Base-by-base conservation (phyloP, 2,329 filamentous ascomycete species). In the Calonectria montana region DNA sequence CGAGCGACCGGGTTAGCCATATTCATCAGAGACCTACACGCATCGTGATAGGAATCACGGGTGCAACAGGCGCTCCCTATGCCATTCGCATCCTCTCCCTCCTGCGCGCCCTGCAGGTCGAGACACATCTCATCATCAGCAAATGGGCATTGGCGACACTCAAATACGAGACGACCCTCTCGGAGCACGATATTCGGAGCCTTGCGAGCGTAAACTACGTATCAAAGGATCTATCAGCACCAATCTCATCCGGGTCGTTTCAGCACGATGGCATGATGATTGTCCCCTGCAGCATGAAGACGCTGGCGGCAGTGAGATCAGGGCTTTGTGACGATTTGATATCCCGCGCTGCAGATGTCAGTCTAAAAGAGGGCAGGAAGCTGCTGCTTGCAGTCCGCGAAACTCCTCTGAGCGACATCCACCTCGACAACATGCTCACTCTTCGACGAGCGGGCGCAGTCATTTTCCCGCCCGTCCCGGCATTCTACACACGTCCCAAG, bases 251-350 rank as follows among this genome's bases (percentile, higher is more conserved):
- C 2, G 67, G 67, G 18, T 70, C 67, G 8, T 70, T 59, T 25
- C 47, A 39, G n/a, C 29, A 27, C 13, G 82, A 84, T 67, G 86
- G 86, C 10, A 88, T 88, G 86, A 85, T 88, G 18, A 76, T 88
- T 4, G 83, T 85, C 0, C 86, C 84, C 0, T 88, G 86, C 78
- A 85, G 82, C 66, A 86, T 88, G 83, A 88, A 87, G 75, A 87
- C 86, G 2, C 80, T 88, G 8, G 84, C 86, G 0, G 83, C 80
- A 0, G 82, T 88, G 4, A 75, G 81, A n/a, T 76, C 79, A 1
- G 86, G 86, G 0, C 84, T 82, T 65, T 83, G 84, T 67, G 83
- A 87, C 47, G 86, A 87, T 70, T 71, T 88, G 13, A 86, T 88
- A 41, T 80, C 84, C 0, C 79, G 86, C 0, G 83, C 86, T 0